Percentiles rank a stretch among this genome's conserved stretches.
Conservation (phyloP, 2,329 filamentous ascomycete genomes). For the Pyrenophora tritici-repentis region DNA sequence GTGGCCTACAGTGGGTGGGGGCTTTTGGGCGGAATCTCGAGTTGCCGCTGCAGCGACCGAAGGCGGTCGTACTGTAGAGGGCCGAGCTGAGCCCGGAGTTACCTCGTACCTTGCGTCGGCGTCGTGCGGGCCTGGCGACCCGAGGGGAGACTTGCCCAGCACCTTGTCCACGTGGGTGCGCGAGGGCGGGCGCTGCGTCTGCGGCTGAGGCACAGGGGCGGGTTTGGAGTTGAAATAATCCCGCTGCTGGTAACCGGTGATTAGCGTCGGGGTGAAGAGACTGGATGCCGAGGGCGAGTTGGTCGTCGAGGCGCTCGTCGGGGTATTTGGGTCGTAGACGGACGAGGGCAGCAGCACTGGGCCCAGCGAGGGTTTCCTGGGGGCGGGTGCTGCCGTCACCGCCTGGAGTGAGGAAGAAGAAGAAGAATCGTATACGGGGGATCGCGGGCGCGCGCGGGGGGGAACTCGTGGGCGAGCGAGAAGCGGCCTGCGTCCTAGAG, state of each 20-base stretch:
- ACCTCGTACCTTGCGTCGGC: constrained; percentile 38
- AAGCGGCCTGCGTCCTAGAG: constrained; percentile 26
- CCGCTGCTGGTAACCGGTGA: constrained; percentile 27
- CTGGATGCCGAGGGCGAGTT: constrained; percentile 43
- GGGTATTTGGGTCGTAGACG: constrained; percentile 46
- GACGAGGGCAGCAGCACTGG: constrained; percentile 40
- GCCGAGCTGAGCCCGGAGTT: constrained; percentile 24
- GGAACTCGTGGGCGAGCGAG: constrained; percentile 48
- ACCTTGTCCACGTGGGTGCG: constrained; percentile 36
- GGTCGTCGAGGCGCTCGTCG: constrained; percentile 34
- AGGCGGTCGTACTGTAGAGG: constrained; percentile 30
- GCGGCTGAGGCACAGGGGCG: constrained; percentile 15
- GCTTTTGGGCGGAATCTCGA: constrained; percentile 29
- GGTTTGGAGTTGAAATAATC: constrained; percentile 49
- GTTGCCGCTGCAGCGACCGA: constrained; percentile 15
- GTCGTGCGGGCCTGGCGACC: constrained; percentile 43
- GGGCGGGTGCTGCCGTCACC: constrained; percentile 39
- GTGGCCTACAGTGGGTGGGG: constrained; percentile 29
- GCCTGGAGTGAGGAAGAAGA: constrained; percentile 10
- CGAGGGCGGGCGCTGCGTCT: constrained; percentile 34
- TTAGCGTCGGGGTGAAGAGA: constrained; percentile 40
- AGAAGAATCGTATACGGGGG: constrained; percentile 39
- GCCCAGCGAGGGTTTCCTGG: constrained; percentile 38
- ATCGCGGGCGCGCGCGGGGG: constrained; percentile 39
- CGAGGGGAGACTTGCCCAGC: constrained; percentile 42